Evolutionary conservation across 139 green algal genomes (phyloP).

Genomic region (Edaphochlamys debaryana): DNA sequence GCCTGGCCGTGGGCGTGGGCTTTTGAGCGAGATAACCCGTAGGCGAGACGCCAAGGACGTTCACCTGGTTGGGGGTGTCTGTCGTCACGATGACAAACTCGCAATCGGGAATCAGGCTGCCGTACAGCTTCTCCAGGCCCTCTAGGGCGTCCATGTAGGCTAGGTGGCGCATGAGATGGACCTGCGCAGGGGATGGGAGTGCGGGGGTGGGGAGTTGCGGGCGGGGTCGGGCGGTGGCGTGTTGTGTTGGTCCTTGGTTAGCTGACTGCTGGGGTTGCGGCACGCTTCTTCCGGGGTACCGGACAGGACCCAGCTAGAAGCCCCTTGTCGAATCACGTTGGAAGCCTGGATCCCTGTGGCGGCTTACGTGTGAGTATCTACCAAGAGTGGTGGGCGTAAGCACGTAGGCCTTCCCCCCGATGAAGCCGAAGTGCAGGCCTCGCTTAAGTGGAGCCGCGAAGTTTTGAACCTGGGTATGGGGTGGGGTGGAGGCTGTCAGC

Average conservation of each 20-base stretch:
- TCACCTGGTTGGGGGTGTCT: slow-evolving; percentile 4
- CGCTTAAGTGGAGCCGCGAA: not conserved
- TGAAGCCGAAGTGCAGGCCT: slow-evolving; percentile 19
- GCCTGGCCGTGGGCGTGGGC: too few relatives aligned
- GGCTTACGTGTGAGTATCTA: not conserved
- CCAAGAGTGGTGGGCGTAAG: not conserved
- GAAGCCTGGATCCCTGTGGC: too few relatives aligned
- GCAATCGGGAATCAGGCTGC: not conserved
- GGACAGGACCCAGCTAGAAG: too few relatives aligned
- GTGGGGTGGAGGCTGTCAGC: not conserved
- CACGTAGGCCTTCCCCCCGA: slow-evolving; percentile 5
- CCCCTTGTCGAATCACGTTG: too few relatives aligned
- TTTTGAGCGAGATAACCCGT: too few relatives aligned
- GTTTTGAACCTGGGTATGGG: not conserved
- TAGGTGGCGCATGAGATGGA: not conserved
- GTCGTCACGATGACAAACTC: slow-evolving; percentile 9
- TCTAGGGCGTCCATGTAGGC: not conserved
- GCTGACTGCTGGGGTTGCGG: too few relatives aligned
- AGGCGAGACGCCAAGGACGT: not conserved
- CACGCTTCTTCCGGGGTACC: too few relatives aligned
- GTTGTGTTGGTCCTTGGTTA: too few relatives aligned
- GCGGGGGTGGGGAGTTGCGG: too few relatives aligned
- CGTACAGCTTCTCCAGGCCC: not conserved
- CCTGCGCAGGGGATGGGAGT: not conserved
- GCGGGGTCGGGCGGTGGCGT: too few relatives aligned